Percentiles rank a stretch among this genome's conserved stretches.
Conservation (phyloP, 257 asterid genomes). For the Scutellaria barbata region DNA sequence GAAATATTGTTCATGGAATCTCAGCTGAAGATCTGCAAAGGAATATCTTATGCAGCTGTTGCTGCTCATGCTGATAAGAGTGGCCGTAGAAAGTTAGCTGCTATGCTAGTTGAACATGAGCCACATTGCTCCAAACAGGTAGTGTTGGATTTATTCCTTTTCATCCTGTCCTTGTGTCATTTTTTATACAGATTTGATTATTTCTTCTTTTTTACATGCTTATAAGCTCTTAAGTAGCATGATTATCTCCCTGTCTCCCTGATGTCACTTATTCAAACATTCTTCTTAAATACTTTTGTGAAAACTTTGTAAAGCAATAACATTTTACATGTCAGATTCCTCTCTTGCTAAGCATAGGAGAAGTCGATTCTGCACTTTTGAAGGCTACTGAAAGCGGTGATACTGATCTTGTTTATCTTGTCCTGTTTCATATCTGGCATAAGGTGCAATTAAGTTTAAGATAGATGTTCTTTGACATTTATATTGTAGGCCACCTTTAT, state of each 20-base stretch:
- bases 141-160: constrained; percentile 16
- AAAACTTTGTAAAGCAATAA: constrained; percentile 6
- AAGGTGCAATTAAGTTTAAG: constrained; percentile 60
- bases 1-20: constrained; percentile 39
- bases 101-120: constrained; percentile 96
- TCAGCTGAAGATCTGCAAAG: constrained; percentile 95
- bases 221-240: constrained; percentile 16
- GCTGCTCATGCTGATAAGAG: constrained; percentile 94
- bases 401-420: constrained; percentile 97
- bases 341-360: constrained; percentile 92
- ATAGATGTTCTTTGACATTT: constrained; percentile 22
- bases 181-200: constrained; percentile 4
- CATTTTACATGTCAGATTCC: constrained; percentile 66
- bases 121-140: constrained; percentile 95
- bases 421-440: constrained; percentile 87
- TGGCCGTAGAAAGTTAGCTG: constrained; percentile 96
- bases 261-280: not conserved
- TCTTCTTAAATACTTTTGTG: constrained; percentile 14
- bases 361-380: constrained; percentile 87
- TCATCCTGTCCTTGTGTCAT: constrained; percentile 24
- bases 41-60: constrained; percentile 98
- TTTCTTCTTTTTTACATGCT: constrained; percentile 27
- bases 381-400: constrained; percentile 95
- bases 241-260: not conserved
- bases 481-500: constrained; percentile 25